Percentiles rank a stretch among this genome's conserved stretches.
These are phyloP conservation scores for Neofusicoccum ribis DNA, from an alignment of 2,329 filamentous ascomycete species.

Conservation along the genomic window DNA sequence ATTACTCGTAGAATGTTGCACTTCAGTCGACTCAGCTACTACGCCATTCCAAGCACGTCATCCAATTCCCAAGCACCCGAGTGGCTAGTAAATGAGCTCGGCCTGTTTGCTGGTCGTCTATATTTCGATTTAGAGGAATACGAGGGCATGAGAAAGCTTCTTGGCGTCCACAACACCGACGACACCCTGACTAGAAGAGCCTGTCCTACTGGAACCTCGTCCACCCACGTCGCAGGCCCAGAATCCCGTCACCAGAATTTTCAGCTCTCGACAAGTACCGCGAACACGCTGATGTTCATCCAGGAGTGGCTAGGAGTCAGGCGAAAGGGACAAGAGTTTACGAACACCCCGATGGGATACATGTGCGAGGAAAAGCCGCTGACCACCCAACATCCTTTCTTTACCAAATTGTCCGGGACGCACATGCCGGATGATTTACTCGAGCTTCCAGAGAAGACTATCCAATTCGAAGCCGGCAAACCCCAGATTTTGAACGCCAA, in stretches of 20 bases:
- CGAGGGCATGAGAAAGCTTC: slow-evolving; percentile 27
- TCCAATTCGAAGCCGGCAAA: no score
- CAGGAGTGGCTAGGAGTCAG: slow-evolving; percentile 59
- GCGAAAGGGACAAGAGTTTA: slow-evolving; percentile 58
- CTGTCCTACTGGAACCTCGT: not conserved
- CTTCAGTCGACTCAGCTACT: slow-evolving; percentile 58
- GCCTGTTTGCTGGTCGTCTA: slow-evolving; percentile 61
- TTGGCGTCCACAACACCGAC: slow-evolving; percentile 26
- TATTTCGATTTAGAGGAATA: slow-evolving; percentile 58
- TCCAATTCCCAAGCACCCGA: slow-evolving; percentile 44
- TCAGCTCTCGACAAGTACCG: slow-evolving; percentile 20
- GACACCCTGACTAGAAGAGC: not conserved
- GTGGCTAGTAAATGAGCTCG: slow-evolving; percentile 61
- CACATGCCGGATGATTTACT: no score
- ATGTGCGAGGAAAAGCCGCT: slow-evolving; percentile 55
- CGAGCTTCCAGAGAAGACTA: no score
- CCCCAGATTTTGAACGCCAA: no score
- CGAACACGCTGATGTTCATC: slow-evolving; percentile 38
- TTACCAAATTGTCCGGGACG: slow-evolving; percentile 28
- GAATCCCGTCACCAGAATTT: no score
- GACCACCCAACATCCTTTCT: slow-evolving; percentile 53
- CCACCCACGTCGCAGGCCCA: not conserved
- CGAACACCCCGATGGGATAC: slow-evolving; percentile 61
- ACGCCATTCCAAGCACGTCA: slow-evolving; percentile 52
- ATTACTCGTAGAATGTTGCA: slow-evolving; percentile 60